Percentiles rank a stretch among this genome's conserved stretches.
phyloP scores from a whole-genome alignment of 768 basidiomycete species.

The Tulasnella calospora region DNA sequence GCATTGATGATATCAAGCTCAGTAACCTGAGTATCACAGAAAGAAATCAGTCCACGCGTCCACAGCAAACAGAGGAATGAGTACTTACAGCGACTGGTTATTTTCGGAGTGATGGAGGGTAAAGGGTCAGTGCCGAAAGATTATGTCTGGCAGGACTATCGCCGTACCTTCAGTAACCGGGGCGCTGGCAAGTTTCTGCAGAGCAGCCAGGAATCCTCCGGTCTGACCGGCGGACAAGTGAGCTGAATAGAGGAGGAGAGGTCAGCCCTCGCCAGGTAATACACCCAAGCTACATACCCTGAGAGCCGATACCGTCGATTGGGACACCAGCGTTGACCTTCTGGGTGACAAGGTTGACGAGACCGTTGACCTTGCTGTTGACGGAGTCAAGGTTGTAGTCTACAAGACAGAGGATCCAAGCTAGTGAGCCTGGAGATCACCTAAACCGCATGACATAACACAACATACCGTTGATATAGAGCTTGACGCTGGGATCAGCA shows the following conservation, averaged over 20 bases:
- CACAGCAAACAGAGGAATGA: neutral
- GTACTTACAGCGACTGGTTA: neutral
- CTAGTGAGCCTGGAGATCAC: neutral
- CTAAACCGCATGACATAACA: too few relatives aligned
- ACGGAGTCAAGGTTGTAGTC: slow-evolving; percentile 23
- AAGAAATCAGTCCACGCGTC: neutral
- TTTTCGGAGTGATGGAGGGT: neutral
- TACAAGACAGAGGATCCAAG: neutral
- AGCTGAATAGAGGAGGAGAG: neutral
- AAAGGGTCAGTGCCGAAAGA: neutral
- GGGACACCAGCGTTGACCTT: slow-evolving; percentile 2
- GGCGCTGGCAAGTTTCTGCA: slow-evolving; percentile 6
- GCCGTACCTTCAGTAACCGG: neutral
- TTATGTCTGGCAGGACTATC: neutral
- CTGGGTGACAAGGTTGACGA: slow-evolving; percentile 11
- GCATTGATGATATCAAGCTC: slow-evolving; percentile 14
- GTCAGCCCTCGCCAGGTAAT: neutral
- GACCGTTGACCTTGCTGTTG: slow-evolving; percentile 9
- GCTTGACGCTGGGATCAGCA: slow-evolving; percentile 45
- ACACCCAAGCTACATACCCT: neutral
- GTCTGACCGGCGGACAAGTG: slow-evolving; percentile 15
- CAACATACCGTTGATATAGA: slow-evolving; percentile 13
- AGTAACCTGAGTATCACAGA: neutral
- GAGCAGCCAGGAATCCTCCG: neutral
- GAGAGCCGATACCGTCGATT: slow-evolving; percentile 23